A percentile compares a stretch with the other conserved stretches of the same genome.
phyloP scores from a whole-genome alignment of 345 rosid genomes.

The Eutrema heterophyllum region DNA sequence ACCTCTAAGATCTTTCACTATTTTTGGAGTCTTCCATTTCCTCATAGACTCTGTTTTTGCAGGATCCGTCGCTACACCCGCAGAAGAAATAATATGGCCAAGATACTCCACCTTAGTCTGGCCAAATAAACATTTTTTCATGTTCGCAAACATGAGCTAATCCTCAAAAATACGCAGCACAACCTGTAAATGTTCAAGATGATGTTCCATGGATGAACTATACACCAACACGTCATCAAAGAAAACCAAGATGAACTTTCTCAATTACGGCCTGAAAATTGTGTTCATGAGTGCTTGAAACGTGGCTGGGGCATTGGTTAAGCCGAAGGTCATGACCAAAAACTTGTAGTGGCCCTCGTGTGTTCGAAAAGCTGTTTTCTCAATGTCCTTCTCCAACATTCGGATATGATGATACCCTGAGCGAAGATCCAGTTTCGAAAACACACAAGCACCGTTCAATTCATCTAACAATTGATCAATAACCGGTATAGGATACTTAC shows the following conservation, averaged over 20 bases:
- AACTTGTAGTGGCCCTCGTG: no score
- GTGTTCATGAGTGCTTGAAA: no score
- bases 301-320: no score
- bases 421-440: no score
- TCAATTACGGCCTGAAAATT: no score
- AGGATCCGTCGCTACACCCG: neutral
- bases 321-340: no score
- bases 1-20: neutral
- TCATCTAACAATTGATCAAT: no score
- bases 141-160: neutral
- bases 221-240: neutral
- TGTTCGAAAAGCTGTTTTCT: no score
- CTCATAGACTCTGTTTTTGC: neutral
- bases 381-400: no score
- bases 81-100: neutral
- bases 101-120: neutral
- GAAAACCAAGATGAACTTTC: neutral
- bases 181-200: neutral
- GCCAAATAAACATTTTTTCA: neutral
- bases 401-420: no score
- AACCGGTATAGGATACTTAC: no score
- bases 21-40: neutral
- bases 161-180: neutral
- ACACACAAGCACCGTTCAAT: no score
- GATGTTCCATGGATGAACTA: neutral